Conservation (phyloP, 306 rosid genomes). For the Sesbania bispinosa region DNA sequence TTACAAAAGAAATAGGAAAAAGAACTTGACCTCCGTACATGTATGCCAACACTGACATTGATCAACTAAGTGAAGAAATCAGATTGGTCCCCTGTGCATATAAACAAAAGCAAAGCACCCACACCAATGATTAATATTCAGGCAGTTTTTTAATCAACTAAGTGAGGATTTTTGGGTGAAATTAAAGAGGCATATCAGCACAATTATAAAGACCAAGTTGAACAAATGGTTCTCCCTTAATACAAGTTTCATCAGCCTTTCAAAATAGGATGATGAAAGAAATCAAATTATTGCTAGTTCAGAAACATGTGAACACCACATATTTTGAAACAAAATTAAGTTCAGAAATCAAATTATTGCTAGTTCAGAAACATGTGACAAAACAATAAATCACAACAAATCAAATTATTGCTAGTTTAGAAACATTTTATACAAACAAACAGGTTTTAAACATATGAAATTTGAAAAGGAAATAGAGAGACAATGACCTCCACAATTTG, state of each 20-base stretch:
- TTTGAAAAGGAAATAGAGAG: too few species aligned
- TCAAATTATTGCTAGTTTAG: too few species aligned
- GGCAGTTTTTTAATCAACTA: constrained; percentile 47
- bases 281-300: too few species aligned
- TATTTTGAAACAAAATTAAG: too few species aligned
- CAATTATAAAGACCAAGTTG: constrained; percentile 3
- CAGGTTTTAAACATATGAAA: too few species aligned
- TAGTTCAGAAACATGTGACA: too few species aligned
- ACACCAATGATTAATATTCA: constrained; percentile 31
- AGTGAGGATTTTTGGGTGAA: constrained; percentile 40
- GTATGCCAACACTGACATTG: neutral
- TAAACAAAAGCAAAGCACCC: neutral
- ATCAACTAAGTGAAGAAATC: neutral
- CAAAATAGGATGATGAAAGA: too few species aligned
- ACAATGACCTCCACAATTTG: too few species aligned
- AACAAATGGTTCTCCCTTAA: neutral
- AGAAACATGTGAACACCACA: too few species aligned
- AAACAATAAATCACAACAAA: too few species aligned
- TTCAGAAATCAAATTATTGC: too few species aligned
- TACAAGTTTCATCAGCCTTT: constrained; percentile 15
- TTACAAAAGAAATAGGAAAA: neutral
- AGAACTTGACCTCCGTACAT: neutral
- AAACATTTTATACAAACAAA: too few species aligned
- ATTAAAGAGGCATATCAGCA: constrained; percentile 44
- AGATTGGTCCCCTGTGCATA: neutral